Evolutionary conservation across 768 basidiomycete species (phyloP).

Genomic region (Agaricus subrufescens): DNA sequence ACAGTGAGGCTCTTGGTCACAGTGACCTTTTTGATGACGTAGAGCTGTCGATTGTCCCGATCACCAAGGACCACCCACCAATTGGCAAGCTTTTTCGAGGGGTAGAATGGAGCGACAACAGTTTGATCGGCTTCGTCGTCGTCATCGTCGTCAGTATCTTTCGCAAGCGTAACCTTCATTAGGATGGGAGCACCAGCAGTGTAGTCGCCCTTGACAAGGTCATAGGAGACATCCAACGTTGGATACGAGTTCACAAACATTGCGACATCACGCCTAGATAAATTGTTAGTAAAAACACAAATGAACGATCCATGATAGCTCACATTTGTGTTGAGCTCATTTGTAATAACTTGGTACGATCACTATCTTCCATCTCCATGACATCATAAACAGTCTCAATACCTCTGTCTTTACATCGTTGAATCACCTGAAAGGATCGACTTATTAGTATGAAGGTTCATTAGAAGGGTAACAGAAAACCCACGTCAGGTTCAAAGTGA

Average conservation of each 20-base stretch:
- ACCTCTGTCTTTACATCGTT: constrained; percentile 76
- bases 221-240: constrained; percentile 86
- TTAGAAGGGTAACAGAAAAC: constrained; percentile 12
- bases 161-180: constrained; percentile 72
- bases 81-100: constrained; percentile 83
- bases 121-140: constrained; percentile 70
- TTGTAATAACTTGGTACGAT: constrained; percentile 73
- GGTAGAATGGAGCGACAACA: constrained; percentile 94
- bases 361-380: constrained; percentile 97
- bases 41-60: constrained; percentile 69
- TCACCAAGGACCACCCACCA: constrained; percentile 99
- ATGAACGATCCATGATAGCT: constrained; percentile 26
- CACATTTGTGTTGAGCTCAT: constrained; percentile 88
- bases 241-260: constrained; percentile 96
- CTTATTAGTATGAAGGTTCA: neutral
- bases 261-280: constrained; percentile 83
- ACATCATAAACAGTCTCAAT: constrained; percentile 94
- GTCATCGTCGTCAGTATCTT: constrained; percentile 71
- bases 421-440: constrained; percentile 52
- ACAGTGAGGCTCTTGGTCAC: constrained; percentile 80
- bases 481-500: constrained; percentile 87
- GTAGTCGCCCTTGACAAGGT: constrained; percentile 84
- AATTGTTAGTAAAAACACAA: constrained; percentile 12
- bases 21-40: constrained; percentile 86
- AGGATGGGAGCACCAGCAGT: constrained; percentile 82